Evolutionary conservation across 2,329 filamentous ascomycete genomes (phyloP).

Genomic region (Bisporella sp.): DNA sequence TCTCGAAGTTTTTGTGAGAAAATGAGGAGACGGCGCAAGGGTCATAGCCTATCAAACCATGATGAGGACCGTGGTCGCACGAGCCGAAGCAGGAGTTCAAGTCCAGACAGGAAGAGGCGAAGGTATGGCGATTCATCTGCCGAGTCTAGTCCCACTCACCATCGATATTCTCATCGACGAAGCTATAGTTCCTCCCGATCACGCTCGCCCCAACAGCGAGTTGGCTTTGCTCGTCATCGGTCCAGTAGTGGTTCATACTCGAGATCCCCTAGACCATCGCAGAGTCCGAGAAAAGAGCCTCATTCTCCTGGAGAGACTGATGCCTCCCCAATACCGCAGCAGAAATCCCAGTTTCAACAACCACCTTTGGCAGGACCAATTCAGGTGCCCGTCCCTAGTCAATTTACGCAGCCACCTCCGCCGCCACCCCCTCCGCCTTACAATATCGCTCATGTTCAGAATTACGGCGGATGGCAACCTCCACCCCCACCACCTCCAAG

Average conservation of each 20-base stretch:
- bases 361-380: conserved; percentile 9
- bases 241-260: conserved; percentile 11
- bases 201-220: conserved; percentile 13
- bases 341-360: conserved; percentile 5
- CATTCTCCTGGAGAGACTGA: background rate
- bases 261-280: background rate
- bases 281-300: conserved; percentile 4
- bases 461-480: background rate
- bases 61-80: conserved; percentile 7
- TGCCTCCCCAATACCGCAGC: background rate
- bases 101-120: conserved; percentile 21
- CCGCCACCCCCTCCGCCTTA: conserved; percentile 16
- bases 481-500: conserved; percentile 9
- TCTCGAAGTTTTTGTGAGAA: conserved; percentile 72
- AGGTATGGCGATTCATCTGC: conserved; percentile 22
- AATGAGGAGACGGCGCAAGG: conserved; percentile 55
- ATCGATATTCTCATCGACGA: conserved; percentile 16
- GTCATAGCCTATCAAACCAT: conserved; percentile 9
- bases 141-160: conserved; percentile 11
- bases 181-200: conserved; percentile 26
- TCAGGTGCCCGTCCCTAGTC: conserved; percentile 16
- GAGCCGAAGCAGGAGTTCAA: conserved; percentile 19
- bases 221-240: conserved; percentile 4
- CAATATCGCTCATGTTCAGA: conserved; percentile 12
- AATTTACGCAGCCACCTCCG: conserved; percentile 19